Percentiles rank a stretch among this genome's conserved stretches.
Conservation (phyloP, 2,329 filamentous ascomycete genomes). For the Fusarium aywerte region DNA sequence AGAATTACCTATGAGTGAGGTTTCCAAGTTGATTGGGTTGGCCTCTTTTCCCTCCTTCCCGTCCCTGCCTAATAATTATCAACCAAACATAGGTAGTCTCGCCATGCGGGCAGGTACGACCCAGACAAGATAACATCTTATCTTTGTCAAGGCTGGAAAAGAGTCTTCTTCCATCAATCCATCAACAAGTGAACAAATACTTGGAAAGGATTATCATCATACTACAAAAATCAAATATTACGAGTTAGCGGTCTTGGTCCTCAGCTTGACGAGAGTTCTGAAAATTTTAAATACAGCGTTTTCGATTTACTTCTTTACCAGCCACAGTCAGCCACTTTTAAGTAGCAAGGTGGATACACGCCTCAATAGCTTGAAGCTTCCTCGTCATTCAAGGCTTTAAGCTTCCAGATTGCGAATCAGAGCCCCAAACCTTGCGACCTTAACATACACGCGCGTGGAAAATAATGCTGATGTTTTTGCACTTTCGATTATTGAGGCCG, state of each 20-base stretch:
- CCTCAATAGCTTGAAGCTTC: conserved; percentile 5
- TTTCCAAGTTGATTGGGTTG: not conserved
- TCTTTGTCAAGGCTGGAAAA: not conserved
- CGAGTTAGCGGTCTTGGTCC: not conserved
- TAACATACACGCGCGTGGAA: not conserved
- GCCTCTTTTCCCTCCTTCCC: not conserved
- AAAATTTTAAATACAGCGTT: not conserved
- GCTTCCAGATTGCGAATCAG: not conserved
- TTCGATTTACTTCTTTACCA: not conserved
- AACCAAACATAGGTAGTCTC: not conserved
- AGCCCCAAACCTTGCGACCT: not conserved
- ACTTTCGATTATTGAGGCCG: conserved; percentile 37
- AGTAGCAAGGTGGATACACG: not conserved
- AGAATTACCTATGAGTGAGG: not conserved
- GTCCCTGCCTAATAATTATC: not conserved
- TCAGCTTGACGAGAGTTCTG: not conserved
- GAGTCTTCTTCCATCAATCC: not conserved
- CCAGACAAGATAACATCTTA: not conserved
- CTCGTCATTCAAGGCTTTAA: not conserved
- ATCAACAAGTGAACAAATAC: not conserved
- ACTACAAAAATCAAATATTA: not conserved
- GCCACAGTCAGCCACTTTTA: conserved; percentile 1
- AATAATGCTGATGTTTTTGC: conserved; percentile 17
- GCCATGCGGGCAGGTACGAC: not conserved
- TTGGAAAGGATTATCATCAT: not conserved